Conservation (phyloP, 805 yeast genomes). For the Yarrowia bubula region DNA sequence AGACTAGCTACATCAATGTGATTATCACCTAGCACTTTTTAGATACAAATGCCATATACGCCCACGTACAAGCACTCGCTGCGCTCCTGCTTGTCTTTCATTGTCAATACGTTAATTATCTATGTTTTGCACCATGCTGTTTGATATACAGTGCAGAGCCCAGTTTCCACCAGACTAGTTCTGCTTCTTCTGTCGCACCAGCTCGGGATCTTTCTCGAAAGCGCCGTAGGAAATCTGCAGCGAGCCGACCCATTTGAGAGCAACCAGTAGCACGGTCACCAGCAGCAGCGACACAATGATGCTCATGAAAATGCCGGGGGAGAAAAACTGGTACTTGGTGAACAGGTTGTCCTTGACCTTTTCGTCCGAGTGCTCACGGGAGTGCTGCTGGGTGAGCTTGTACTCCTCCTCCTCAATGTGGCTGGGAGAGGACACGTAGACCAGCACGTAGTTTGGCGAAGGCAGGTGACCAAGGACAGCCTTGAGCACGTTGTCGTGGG, state of each 20-base stretch:
- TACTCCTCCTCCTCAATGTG: slow-evolving; percentile 19
- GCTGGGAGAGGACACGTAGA: slow-evolving; percentile 39
- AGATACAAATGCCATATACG: no score
- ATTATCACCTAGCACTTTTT: no score
- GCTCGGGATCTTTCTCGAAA: slow-evolving; percentile 48
- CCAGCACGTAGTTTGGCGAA: slow-evolving; percentile 39
- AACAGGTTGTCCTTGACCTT: slow-evolving; percentile 43
- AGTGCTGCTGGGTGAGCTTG: slow-evolving; percentile 2
- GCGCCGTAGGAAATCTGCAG: slow-evolving; percentile 78
- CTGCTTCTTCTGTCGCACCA: slow-evolving; percentile 20
- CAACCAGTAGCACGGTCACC: slow-evolving; percentile 54
- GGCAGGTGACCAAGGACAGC: slow-evolving; percentile 38
- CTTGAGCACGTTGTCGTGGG: slow-evolving; percentile 36
- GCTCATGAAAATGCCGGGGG: slow-evolving; percentile 79
- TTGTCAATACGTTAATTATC: slow-evolving; percentile 1
- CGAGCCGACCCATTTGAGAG: slow-evolving; percentile 68
- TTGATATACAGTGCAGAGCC: not conserved
- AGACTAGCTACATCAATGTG: no score
- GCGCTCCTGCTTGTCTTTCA: not conserved
- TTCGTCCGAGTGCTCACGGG: not conserved
- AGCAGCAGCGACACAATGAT: slow-evolving; percentile 63
- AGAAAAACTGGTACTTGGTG: slow-evolving; percentile 65
- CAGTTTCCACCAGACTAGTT: not conserved
- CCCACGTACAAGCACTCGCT: no score
- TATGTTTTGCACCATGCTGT: not conserved